These are phyloP conservation scores for Scutellaria galericulata DNA, from an alignment of 257 asterid genomes.

Conservation along the genomic window DNA sequence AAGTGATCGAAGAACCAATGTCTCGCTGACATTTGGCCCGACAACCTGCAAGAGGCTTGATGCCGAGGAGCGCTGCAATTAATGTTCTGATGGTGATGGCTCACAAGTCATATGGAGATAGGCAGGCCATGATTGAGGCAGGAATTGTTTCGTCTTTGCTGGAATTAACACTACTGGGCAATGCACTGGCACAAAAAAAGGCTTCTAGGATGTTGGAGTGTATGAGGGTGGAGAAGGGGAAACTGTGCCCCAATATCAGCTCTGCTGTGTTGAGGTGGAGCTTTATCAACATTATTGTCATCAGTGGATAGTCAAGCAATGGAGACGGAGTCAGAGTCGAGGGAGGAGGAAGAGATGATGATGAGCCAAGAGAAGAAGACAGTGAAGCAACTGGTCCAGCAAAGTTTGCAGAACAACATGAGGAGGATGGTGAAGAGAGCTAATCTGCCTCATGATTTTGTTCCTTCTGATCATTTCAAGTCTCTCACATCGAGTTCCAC, in stretches of 20 bases:
- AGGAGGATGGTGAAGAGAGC: slow-evolving; percentile 84
- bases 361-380: slow-evolving; percentile 84
- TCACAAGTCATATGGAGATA: slow-evolving; percentile 72
- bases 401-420: slow-evolving; percentile 89
- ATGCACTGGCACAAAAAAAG: slow-evolving; percentile 78
- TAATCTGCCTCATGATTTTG: slow-evolving; percentile 80
- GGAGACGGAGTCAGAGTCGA: slow-evolving; percentile 24
- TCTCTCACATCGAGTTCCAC: slow-evolving; percentile 72
- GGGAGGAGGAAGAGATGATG: slow-evolving; percentile 48
- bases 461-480: slow-evolving; percentile 76
- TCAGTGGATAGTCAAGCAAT: slow-evolving; percentile 29
- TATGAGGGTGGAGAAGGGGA: slow-evolving; percentile 73
- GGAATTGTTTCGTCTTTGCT: slow-evolving; percentile 75
- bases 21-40: too few relatives aligned
- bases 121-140: slow-evolving; percentile 81
- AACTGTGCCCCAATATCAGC: slow-evolving; percentile 55
- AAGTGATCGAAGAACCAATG: too few relatives aligned
- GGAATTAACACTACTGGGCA: slow-evolving; percentile 79
- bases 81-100: slow-evolving; percentile 93
- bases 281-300: slow-evolving; percentile 3
- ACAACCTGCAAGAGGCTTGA: too few relatives aligned
- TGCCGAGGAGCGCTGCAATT: too few relatives aligned
- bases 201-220: slow-evolving; percentile 88
- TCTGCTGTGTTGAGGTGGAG: slow-evolving; percentile 37
- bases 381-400: slow-evolving; percentile 83